Base-by-base conservation (phyloP, 148 eudicot species). In the Nepenthes gracilis region DNA sequence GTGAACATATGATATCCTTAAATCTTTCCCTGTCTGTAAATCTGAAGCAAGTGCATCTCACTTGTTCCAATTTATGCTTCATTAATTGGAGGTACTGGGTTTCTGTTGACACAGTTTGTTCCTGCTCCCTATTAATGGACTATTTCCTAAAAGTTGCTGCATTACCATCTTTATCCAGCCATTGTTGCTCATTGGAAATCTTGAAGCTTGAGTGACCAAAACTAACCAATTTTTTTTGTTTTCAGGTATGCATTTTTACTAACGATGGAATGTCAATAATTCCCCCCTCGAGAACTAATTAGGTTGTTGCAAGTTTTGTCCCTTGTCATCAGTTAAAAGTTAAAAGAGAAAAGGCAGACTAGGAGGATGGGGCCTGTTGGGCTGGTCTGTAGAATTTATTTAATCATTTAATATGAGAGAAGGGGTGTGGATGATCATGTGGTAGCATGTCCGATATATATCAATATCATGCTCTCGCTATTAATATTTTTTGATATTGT, bases 21-120 rank as follows among this genome's bases (percentile, higher is more conserved):
- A 88, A 92, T 66, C 90, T 92, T 11, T 88, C 96, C 23, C 78
- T 88, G 37, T 92, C 96, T 40, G 77, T 77, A 40, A 80, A 92
- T 68, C 65, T 92, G 70, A 88, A 78, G 82, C 93, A 83, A 74
- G 94, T 88, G 58, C 80, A 88, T 48, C 62, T 92, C 40, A 79
- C 88, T 38, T 92, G 96, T 69, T 74, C 69, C 64, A 85, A 79
- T 71, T 64, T 92, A 55, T 77, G 83, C 71, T 79, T 81, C 70
- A 89, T 92, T 43, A 88, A 92, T 77, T 64, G 87, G 75, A 92
- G 97, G 97, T 85, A 77, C 38, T 45, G 11, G 45, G 34, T 47
- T 69, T 48, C 36, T 33, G 48, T 14, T 1, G 56, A 34, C 36
- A 6, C 12, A 12, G 38, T n/a, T 55, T 47, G 37, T 45, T 35